These are phyloP conservation scores for Phialophora verrucosa DNA, from an alignment of 2,329 filamentous ascomycete species.

Conservation along the genomic window DNA sequence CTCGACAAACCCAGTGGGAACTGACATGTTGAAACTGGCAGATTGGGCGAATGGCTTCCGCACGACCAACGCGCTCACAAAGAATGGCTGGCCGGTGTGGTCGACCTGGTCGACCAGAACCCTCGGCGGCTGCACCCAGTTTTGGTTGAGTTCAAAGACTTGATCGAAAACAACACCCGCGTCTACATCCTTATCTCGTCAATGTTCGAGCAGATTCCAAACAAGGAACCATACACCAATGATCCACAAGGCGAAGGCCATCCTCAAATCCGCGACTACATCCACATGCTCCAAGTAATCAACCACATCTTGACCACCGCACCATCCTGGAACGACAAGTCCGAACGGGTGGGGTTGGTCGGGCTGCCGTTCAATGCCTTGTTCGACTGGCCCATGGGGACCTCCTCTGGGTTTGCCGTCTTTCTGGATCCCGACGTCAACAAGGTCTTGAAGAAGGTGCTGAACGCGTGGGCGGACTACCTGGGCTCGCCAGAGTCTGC, in stretches of 20 bases:
- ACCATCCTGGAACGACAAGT: conserved; percentile 50
- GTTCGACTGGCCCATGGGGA: conserved; percentile 66
- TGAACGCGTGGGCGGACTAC: conserved; percentile 55
- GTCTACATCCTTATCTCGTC: conserved; percentile 69
- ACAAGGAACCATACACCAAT: conserved; percentile 62
- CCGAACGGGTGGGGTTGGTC: conserved; percentile 51
- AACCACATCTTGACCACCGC: conserved; percentile 60
- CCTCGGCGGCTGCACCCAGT: conserved; percentile 62
- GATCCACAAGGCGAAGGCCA: conserved; percentile 63
- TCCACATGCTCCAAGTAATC: conserved; percentile 69
- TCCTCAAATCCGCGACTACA: conserved; percentile 68
- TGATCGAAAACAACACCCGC: conserved; percentile 69
- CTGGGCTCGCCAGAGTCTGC: conserved; percentile 60
- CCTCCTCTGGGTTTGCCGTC: conserved; percentile 58
- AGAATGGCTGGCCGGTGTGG: conserved; percentile 65
- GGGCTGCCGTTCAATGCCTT: conserved; percentile 64
- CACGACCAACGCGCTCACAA: conserved; percentile 66
- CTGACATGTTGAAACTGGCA: background rate
- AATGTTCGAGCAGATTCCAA: conserved; percentile 73
- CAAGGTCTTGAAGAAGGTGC: conserved; percentile 56
- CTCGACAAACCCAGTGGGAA: background rate
- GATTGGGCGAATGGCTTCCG: conserved; percentile 66
- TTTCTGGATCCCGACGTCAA: conserved; percentile 63
- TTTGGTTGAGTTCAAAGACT: conserved; percentile 66
- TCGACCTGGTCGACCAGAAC: conserved; percentile 61